Percentiles rank a stretch among this genome's conserved stretches.
These are phyloP conservation scores for Stereocaulon alpinum DNA, from an alignment of 495 filamentous ascomycete genomes.

Conservation along the genomic window DNA sequence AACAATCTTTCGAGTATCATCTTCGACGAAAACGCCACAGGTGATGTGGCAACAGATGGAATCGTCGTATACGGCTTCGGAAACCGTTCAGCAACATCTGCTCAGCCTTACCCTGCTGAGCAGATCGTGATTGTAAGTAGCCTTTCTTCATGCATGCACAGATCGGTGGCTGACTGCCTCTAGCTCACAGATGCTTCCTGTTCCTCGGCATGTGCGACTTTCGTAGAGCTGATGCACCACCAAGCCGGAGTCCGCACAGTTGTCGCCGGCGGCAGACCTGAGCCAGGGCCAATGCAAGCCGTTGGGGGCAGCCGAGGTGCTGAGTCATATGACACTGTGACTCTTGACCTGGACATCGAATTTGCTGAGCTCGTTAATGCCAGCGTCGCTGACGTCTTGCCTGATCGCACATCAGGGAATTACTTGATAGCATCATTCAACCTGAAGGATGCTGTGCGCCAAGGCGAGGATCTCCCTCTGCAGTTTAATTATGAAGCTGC, in stretches of 20 bases:
- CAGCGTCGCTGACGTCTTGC: slow-evolving; percentile 18
- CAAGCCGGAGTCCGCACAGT: slow-evolving; percentile 40
- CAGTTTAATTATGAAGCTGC: slow-evolving; percentile 45
- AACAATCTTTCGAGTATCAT: slow-evolving; percentile 42
- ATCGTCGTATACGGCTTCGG: slow-evolving; percentile 34
- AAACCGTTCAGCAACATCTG: slow-evolving; percentile 24
- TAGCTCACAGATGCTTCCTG: slow-evolving; percentile 38
- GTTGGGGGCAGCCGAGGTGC: slow-evolving; percentile 31
- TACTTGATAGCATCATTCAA: slow-evolving; percentile 30
- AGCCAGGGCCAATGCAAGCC: slow-evolving; percentile 35
- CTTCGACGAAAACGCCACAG: slow-evolving; percentile 25
- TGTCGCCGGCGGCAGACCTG: slow-evolving; percentile 38
- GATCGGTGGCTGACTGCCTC: too few relatives aligned
- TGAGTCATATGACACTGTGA: slow-evolving; percentile 15
- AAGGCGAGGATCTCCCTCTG: slow-evolving; percentile 31
- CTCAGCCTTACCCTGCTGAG: slow-evolving; percentile 35
- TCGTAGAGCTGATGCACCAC: slow-evolving; percentile 43
- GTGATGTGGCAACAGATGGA: background rate
- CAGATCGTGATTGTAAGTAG: slow-evolving; percentile 36
- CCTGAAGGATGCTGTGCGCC: slow-evolving; percentile 32
- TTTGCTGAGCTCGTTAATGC: slow-evolving; percentile 21
- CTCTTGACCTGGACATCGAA: slow-evolving; percentile 27
- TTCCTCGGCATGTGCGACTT: slow-evolving; percentile 40
- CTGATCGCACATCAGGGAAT: slow-evolving; percentile 25
- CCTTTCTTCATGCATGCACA: too few relatives aligned